These are phyloP conservation scores for Vanrija sp. DNA, from an alignment of 1,284 basidiomycete species.

Conservation along the genomic window DNA sequence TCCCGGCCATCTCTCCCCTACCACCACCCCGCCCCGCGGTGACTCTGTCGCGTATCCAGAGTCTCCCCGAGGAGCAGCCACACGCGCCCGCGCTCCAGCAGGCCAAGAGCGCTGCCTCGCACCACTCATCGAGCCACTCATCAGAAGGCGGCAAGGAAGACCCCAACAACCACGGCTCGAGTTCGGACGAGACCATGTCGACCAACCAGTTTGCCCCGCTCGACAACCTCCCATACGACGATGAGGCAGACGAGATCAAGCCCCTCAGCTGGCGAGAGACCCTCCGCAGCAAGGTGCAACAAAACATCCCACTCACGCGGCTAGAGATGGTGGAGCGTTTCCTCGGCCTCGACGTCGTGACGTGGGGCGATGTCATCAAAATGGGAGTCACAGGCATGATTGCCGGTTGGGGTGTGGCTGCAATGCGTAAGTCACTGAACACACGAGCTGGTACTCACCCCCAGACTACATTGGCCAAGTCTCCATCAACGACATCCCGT, in stretches of 20 bases:
- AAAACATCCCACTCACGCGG: constrained; percentile 8
- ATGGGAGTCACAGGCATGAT: constrained; percentile 48
- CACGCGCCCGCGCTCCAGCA: background rate
- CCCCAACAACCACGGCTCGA: background rate
- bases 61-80: constrained; percentile 35
- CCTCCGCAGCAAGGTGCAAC: constrained; percentile 13
- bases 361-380: constrained; percentile 44
- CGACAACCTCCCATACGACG: constrained; percentile 6
- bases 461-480: constrained; percentile 53
- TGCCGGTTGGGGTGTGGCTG: constrained; percentile 51
- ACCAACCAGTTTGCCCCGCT: background rate
- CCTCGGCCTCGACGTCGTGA: constrained; percentile 48
- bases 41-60: constrained; percentile 40
- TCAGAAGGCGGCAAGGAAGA: background rate
- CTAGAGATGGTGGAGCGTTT: constrained; percentile 26
- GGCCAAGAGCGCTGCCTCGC: background rate
- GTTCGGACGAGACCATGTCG: constrained; percentile 1
- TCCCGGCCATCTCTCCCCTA: constrained; percentile 18
- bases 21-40: constrained; percentile 7
- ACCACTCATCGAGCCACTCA: background rate
- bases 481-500: constrained; percentile 49
- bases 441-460: background rate
- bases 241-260: constrained; percentile 4
- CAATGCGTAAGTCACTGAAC: constrained; percentile 48
- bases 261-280: constrained; percentile 10